Percentiles rank a stretch among this genome's conserved stretches.
Conservation (phyloP, 2,329 filamentous ascomycete species). For the Aspergillus quadricinctus region DNA sequence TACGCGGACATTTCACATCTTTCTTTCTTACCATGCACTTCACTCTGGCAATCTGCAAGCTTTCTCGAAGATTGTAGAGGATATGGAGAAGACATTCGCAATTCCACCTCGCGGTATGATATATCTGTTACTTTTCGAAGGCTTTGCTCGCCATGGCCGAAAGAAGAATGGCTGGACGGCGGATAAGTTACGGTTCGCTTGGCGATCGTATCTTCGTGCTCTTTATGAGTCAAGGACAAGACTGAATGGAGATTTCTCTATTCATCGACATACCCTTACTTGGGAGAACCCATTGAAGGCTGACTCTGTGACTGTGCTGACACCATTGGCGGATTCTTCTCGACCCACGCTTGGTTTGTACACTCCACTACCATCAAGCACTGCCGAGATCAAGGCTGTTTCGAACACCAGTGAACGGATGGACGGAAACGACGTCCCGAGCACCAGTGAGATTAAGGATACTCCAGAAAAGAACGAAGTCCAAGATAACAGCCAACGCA, state of each 20-base stretch:
- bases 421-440: not conserved
- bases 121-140: slow-evolving; percentile 77
- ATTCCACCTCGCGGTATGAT: slow-evolving; percentile 70
- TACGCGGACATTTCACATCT: slow-evolving; percentile 70
- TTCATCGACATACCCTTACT: slow-evolving; percentile 11
- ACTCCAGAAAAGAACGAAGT: not conserved
- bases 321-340: slow-evolving; percentile 5
- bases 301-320: slow-evolving; percentile 3
- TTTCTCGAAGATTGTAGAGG: slow-evolving; percentile 67
- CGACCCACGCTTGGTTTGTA: slow-evolving; percentile 18
- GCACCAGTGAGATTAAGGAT: slow-evolving; percentile 3
- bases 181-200: slow-evolving; percentile 63
- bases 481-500: not conserved
- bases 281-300: slow-evolving; percentile 31
- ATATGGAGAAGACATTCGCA: slow-evolving; percentile 66
- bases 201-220: slow-evolving; percentile 57
- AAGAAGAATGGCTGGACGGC: slow-evolving; percentile 67
- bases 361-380: slow-evolving; percentile 20
- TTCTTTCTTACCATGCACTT: slow-evolving; percentile 70
- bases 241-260: slow-evolving; percentile 15
- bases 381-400: not conserved
- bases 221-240: slow-evolving; percentile 34
- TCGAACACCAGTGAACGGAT: not conserved
- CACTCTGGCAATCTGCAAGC: slow-evolving; percentile 66
- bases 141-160: slow-evolving; percentile 70